These are phyloP conservation scores for Syncephalastrum sp. DNA, from an alignment of 371 early-diverging fungal genomes.

Conservation along the genomic window DNA sequence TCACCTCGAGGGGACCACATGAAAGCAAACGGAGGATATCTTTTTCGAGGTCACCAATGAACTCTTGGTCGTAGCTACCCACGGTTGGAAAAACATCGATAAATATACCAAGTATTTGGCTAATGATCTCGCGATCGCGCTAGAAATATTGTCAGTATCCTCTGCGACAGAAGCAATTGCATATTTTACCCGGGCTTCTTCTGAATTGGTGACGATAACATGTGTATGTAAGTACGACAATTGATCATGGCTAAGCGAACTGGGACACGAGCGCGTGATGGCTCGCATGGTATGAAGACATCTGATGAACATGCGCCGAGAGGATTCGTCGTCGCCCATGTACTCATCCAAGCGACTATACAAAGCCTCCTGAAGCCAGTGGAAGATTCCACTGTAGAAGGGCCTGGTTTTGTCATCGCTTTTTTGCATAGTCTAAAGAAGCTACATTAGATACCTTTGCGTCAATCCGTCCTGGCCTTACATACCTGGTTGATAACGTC, in stretches of 20 bases:
- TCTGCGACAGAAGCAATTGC: too few species aligned
- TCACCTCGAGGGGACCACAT: slow-evolving; percentile 55
- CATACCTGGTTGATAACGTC: background rate
- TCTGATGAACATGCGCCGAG: slow-evolving; percentile 28
- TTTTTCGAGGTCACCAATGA: too few species aligned
- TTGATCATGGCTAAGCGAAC: slow-evolving; percentile 40
- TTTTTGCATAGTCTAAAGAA: slow-evolving; percentile 26
- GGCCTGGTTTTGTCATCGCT: slow-evolving; percentile 31
- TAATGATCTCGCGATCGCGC: too few species aligned
- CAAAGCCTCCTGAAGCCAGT: slow-evolving; percentile 64
- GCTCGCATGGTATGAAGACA: slow-evolving; percentile 42
- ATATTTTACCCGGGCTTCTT: slow-evolving; percentile 8
- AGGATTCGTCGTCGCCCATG: slow-evolving; percentile 42
- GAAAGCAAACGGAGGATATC: too few species aligned
- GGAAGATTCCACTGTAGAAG: slow-evolving; percentile 47
- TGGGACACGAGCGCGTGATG: slow-evolving; percentile 45
- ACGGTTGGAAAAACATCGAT: too few species aligned
- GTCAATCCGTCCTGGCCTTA: background rate
- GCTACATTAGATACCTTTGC: background rate
- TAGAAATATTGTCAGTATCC: too few species aligned
- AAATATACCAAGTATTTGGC: too few species aligned
- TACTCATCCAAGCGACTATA: too few species aligned
- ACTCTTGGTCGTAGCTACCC: too few species aligned
- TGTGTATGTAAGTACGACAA: slow-evolving; percentile 52
- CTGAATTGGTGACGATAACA: slow-evolving; percentile 33